Base-by-base conservation (phyloP, 2,329 filamentous ascomycete genomes). In the Hymenoscyphus fraxineus region DNA sequence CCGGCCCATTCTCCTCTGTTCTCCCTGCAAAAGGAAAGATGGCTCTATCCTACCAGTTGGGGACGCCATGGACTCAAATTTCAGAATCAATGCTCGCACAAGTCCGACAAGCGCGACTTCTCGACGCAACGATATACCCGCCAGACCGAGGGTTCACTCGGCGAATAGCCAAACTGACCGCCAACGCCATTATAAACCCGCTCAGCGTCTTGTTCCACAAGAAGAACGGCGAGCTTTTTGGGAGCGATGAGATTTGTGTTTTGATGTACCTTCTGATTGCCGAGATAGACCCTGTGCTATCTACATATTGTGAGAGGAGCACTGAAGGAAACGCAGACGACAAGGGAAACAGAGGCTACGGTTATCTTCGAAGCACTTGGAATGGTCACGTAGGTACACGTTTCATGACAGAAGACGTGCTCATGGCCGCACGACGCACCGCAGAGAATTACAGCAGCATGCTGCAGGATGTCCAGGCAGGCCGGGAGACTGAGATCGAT, bases 131-230 rank as follows among this genome's bases (percentile, higher is more conserved):
- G 9, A 65, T 70, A 27, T 78, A 83, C 4, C 67, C 77, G 1
- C 73, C 76, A 12, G 67, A 77, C 2, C 80, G 84, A 57, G 74
- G 87, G 16, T 83, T 82, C 80, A 68, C 81, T 10, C 72, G 82
- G n/a, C 93, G 97, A 78, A 83, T 97, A 2, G 91, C 96, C 73
- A 97, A 97, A 76, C 81, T 97, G 1, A 89, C 90, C 0, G 81
- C 93, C 60, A 97, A 96, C 73, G 82, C 86, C 41, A 80, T 93
- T 39, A 86, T 97, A 71, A 96, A 97, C 73, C 92, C 94, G 0
- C 78, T 97, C n/a, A 95, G 92, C 0, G 89, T 88, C 0, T 78
- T 97, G 10, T 80, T 95, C 63, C 83, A 90, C 62, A 89, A 88
- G 74, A 85, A 85, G 67, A 97, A 97, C 70, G 92, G 93, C n/a